Evolutionary conservation across 73 alveolate genomes (phyloP).

Genomic region (Tetrahymena borealis): DNA sequence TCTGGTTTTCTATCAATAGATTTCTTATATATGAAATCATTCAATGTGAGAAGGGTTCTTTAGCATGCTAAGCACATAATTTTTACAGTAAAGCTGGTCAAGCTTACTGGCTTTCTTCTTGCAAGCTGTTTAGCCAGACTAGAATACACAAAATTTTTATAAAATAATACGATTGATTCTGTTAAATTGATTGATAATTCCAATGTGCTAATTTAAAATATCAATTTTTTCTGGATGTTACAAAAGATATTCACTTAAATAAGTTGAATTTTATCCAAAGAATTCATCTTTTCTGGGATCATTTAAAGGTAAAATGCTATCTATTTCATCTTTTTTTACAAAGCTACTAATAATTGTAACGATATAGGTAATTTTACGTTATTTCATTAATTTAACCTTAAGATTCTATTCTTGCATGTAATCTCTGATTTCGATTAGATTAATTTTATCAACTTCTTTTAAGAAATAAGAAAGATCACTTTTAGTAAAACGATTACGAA

Average conservation of each 20-base stretch:
- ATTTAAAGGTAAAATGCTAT: no score
- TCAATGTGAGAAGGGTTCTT: background rate
- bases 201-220: background rate
- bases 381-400: background rate
- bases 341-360: background rate
- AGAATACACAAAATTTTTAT: background rate
- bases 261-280: background rate
- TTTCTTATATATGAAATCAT: no score
- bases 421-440: background rate
- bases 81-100: background rate
- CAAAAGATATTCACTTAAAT: background rate
- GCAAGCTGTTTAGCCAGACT: background rate
- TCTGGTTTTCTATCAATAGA: no score
- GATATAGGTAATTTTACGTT: background rate
- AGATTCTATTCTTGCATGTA: background rate
- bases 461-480: background rate
- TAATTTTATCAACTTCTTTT: background rate
- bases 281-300: background rate
- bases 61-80: background rate
- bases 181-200: background rate
- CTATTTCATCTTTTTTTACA: background rate
- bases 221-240: background rate
- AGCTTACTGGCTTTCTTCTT: background rate
- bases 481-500: background rate
- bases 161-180: background rate